Evolutionary conservation across 2,329 filamentous ascomycete species (phyloP).

Genomic region (Xylariaceae sp.): DNA sequence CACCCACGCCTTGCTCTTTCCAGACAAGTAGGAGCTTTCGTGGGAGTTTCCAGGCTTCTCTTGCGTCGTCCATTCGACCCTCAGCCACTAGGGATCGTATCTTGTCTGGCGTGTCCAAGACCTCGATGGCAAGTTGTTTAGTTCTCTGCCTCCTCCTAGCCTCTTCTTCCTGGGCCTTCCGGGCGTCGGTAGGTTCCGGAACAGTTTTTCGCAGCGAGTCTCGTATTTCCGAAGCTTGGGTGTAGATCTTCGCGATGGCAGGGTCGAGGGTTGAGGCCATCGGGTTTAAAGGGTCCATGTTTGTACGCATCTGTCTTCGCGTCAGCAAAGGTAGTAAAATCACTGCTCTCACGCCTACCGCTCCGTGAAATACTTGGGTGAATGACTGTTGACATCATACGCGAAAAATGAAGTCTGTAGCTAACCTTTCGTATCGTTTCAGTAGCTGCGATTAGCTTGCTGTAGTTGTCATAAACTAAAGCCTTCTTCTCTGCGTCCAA

Average conservation of each 20-base stretch:
- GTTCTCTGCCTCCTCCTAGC: constrained; percentile 36
- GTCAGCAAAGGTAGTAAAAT: too few species aligned
- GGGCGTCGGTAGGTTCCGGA: constrained; percentile 42
- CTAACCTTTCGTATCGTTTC: constrained; percentile 81
- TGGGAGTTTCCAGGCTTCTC: constrained; percentile 52
- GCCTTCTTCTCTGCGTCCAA: constrained; percentile 96
- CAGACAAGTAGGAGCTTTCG: constrained; percentile 48
- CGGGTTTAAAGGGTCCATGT: constrained; percentile 75
- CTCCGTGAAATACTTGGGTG: background rate
- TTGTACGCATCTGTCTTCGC: constrained; percentile 61
- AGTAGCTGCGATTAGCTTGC: constrained; percentile 91
- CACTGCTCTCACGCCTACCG: constrained; percentile 1
- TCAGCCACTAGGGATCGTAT: constrained; percentile 55
- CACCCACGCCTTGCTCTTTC: constrained; percentile 53
- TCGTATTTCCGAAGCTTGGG: constrained; percentile 52
- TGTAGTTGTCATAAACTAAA: constrained; percentile 97
- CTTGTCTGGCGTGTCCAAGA: constrained; percentile 57
- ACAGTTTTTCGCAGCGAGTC: constrained; percentile 47
- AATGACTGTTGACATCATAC: background rate
- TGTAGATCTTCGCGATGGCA: constrained; percentile 71
- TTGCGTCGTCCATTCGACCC: constrained; percentile 59
- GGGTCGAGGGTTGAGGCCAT: constrained; percentile 69
- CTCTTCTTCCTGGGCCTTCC: constrained; percentile 33
- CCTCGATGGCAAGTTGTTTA: constrained; percentile 58
- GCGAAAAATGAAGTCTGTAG: background rate